These are phyloP conservation scores for Mycena sanguinolenta DNA, from an alignment of 768 basidiomycete genomes.

Conservation along the genomic window DNA sequence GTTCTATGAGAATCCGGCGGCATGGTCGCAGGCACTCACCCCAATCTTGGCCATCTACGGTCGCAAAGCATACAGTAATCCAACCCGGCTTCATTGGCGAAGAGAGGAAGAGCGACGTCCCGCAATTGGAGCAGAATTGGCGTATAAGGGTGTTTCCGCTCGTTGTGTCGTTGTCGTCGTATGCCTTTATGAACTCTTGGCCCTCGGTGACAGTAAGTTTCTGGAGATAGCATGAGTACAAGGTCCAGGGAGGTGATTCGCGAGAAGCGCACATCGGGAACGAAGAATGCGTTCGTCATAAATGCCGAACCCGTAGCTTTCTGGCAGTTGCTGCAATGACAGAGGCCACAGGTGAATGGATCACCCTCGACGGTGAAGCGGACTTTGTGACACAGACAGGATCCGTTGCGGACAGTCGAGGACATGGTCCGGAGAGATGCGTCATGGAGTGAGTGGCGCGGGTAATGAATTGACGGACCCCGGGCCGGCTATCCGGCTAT, in stretches of 20 bases:
- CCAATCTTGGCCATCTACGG: constrained; percentile 21
- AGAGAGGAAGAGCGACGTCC: constrained; percentile 43
- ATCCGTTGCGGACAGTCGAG: constrained; percentile 8
- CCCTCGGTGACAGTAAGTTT: constrained; percentile 36
- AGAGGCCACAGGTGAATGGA: constrained; percentile 38
- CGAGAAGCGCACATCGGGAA: constrained; percentile 36
- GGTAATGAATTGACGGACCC: too few relatives aligned
- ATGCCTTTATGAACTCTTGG: constrained; percentile 39
- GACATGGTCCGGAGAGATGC: neutral
- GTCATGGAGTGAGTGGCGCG: too few relatives aligned
- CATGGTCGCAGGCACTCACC: constrained; percentile 18
- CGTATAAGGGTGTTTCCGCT: constrained; percentile 42
- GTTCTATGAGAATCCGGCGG: neutral
- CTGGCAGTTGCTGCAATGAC: constrained; percentile 44
- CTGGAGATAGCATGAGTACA: neutral
- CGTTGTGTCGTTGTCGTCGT: constrained; percentile 41
- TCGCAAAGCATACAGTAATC: constrained; percentile 11
- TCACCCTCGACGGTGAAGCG: constrained; percentile 30
- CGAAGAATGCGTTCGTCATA: constrained; percentile 44
- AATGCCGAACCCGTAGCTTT: constrained; percentile 44
- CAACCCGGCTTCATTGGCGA: constrained; percentile 18
- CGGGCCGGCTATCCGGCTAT: too few relatives aligned
- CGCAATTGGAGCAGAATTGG: constrained; percentile 45
- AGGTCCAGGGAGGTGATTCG: neutral
- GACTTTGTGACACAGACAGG: constrained; percentile 31